Conservation (phyloP, 306 rosid genomes). For the Citrullus colocynthis region DNA sequence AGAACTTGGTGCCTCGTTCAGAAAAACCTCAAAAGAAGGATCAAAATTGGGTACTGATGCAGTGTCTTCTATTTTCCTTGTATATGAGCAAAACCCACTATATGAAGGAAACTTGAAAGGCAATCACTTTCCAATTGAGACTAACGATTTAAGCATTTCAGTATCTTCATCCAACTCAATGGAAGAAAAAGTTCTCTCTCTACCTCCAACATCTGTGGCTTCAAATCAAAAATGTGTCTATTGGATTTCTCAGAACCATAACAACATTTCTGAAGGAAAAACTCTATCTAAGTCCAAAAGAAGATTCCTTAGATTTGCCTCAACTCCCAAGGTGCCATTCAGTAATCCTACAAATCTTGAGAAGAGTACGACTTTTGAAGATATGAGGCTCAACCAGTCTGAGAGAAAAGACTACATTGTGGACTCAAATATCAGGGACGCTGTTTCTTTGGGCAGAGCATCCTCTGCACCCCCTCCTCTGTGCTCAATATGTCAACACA, state of each 20-base stretch:
- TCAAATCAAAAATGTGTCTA: slow-evolving; percentile 24
- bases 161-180: slow-evolving; percentile 28
- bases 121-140: slow-evolving; percentile 21
- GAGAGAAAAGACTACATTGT: slow-evolving; percentile 26
- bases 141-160: slow-evolving; percentile 26
- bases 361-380: slow-evolving; percentile 3
- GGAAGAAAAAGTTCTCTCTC: slow-evolving; percentile 29
- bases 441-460: slow-evolving; percentile 55
- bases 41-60: slow-evolving; percentile 52
- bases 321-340: slow-evolving; percentile 32
- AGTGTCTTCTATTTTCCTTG: slow-evolving; percentile 43
- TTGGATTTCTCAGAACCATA: slow-evolving; percentile 49
- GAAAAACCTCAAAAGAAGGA: slow-evolving; percentile 41
- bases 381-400: slow-evolving; percentile 20
- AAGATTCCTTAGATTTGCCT: slow-evolving; percentile 27
- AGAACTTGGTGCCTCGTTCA: slow-evolving; percentile 41
- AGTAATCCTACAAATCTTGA: slow-evolving; percentile 14
- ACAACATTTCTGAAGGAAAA: slow-evolving; percentile 27
- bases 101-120: slow-evolving; percentile 32
- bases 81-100: slow-evolving; percentile 77
- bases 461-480: slow-evolving; percentile 79
- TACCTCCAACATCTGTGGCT: slow-evolving; percentile 25
- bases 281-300: slow-evolving; percentile 18
- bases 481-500: slow-evolving; percentile 80
- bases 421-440: slow-evolving; percentile 41